Conservation (phyloP, 108 stramenopile genomes). For the Nitzschia sp. region DNA sequence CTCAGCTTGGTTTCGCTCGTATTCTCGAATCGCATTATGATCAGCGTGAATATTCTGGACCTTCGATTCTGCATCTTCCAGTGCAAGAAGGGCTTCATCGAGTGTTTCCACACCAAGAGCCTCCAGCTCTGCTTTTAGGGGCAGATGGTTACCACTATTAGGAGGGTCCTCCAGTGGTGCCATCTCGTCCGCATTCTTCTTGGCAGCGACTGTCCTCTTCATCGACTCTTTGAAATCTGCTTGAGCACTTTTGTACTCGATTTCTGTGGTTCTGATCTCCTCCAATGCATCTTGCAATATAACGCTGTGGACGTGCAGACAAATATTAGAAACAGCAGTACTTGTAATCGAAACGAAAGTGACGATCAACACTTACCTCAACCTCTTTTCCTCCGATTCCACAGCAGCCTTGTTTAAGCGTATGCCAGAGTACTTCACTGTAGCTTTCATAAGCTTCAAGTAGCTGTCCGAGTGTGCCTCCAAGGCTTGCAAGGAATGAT, state of each 20-base stretch:
- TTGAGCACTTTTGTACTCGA: not conserved
- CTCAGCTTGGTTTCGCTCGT: conserved; percentile 61
- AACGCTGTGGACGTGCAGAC: not conserved
- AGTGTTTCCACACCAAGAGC: conserved; percentile 23
- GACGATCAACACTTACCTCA: conserved; percentile 43
- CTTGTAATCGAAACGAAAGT: not conserved
- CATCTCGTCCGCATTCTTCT: conserved; percentile 16
- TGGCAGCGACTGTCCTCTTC: not conserved
- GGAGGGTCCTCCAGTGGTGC: conserved; percentile 52
- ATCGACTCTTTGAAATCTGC: not conserved
- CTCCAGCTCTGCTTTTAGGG: conserved; percentile 34
- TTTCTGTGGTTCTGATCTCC: not conserved
- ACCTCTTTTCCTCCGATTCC: conserved; percentile 33
- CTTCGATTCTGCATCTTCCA: conserved; percentile 65
- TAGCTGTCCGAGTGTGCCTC: conserved; percentile 52
- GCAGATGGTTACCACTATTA: conserved; percentile 39
- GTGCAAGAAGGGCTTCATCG: conserved; percentile 49
- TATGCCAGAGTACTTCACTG: conserved; percentile 39
- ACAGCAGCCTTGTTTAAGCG: conserved; percentile 56
- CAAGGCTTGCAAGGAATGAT: conserved; percentile 35
- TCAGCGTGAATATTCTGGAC: conserved; percentile 61
- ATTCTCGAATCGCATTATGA: conserved; percentile 57
- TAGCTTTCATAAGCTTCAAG: conserved; percentile 54
- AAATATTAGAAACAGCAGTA: not conserved
- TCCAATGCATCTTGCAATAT: conserved; percentile 10